Conservation (phyloP, 352 stramenopile species). For the Pythium dissimile region DNA sequence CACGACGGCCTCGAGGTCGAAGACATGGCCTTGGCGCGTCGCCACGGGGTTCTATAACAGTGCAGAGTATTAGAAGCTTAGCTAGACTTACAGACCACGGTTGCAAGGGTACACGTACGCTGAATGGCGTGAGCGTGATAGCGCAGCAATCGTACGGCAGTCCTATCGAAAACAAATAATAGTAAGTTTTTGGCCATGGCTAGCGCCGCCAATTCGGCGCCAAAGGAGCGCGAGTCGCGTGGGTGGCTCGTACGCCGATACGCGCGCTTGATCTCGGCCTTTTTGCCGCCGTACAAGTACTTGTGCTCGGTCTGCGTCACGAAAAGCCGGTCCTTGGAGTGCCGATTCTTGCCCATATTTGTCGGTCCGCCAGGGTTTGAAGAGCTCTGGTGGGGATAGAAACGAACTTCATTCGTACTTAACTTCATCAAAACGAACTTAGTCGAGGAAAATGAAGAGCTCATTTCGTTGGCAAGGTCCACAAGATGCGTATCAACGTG, state of each 20-base stretch:
- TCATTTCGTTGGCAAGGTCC: not conserved
- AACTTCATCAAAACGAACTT: not conserved
- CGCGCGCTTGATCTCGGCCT: slow-evolving; percentile 69
- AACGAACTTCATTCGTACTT: too few relatives aligned
- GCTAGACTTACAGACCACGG: not conserved
- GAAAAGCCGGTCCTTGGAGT: slow-evolving; percentile 89
- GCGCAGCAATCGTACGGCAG: slow-evolving; percentile 98
- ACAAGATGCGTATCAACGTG: slow-evolving; percentile 19
- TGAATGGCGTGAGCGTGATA: slow-evolving; percentile 92
- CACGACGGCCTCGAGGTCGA: slow-evolving; percentile 96
- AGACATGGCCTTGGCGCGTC: slow-evolving; percentile 94
- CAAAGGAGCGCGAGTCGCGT: not conserved
- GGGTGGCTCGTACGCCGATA: slow-evolving; percentile 56
- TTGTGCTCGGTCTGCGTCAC: slow-evolving; percentile 91
- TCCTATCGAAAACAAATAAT: slow-evolving; percentile 28
- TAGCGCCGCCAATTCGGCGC: not conserved
- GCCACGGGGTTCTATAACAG: slow-evolving; percentile 91
- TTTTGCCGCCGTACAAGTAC: slow-evolving; percentile 92
- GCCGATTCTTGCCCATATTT: slow-evolving; percentile 88
- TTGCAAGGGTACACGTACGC: slow-evolving; percentile 26
- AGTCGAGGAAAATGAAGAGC: not conserved
- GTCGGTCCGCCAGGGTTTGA: too few relatives aligned
- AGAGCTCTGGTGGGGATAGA: too few relatives aligned
- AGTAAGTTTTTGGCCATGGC: not conserved
- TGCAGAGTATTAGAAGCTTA: not conserved